Evolutionary conservation across 1,284 basidiomycete genomes (phyloP), one percentile per base, ranked within the genome.

Genomic region (Ganoderma resinaceum): DNA sequence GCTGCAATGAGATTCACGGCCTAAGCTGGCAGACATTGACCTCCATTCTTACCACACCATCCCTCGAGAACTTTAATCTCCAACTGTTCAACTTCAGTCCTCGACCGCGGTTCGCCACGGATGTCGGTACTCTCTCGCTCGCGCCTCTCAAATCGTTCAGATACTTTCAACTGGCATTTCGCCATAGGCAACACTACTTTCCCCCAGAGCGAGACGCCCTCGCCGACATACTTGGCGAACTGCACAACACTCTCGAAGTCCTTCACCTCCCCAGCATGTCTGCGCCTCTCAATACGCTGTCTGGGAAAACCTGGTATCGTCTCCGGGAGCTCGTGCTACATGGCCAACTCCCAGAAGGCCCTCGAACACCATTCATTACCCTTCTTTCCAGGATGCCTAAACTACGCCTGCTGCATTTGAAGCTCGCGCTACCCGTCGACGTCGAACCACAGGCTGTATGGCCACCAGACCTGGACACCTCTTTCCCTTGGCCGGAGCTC

Each of bases 401-500:
- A 26, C 40, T 61, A 2, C 60, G 40, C 14, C 11, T 33, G 4
- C 26, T 61, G 7, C 16, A 9, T 31, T 31, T 61, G 18, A 43
- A 20, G 40, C 31, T 61, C 26, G 26, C 60, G 6, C 52, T 55
- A 3, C 52, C 52, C 8, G 6, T 0, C 23, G 29, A 20, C 29
- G 52, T 55, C 52, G 14, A 20, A 0, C 31, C 16, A 1, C 55
- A 26, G 14, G 26, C 55, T 11, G 2, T 64, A 9, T 64, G 63
- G 63, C 55, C 63, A 7, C 23, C 11, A 20, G 18, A 14, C 20
- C 3, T 58, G 38, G 18, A 37, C 4, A 33, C 20, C 3, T 16
- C 43, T 33, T 64, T 42, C 35, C 63, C 63, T 2, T 64, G 63
- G 63, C 63, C 63, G 5, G 63, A 64, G 9, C 63, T 64, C 1